Percentiles rank a stretch among this genome's conserved stretches.
Conservation (phyloP, 192 early-diverging fungal species). For the Coemansia sp. region DNA sequence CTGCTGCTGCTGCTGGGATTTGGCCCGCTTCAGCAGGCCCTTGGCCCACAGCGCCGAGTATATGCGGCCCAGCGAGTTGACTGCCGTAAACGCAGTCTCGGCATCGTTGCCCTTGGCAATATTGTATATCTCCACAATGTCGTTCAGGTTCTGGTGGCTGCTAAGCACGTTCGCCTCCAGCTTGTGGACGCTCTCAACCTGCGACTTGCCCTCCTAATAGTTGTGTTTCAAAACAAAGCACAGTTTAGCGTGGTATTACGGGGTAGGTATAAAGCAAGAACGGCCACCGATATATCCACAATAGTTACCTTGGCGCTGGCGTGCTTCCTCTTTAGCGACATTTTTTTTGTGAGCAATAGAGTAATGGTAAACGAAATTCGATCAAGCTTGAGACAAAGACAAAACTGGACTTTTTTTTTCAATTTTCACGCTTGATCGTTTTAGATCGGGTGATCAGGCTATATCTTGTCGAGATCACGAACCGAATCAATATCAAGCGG, state of each 20-base stretch:
- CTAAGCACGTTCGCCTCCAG: slow-evolving; percentile 65
- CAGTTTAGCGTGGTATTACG: not conserved
- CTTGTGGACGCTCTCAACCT: slow-evolving; percentile 46
- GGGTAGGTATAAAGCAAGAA: too few species aligned
- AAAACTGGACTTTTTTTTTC: too few species aligned
- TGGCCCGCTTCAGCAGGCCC: slow-evolving; percentile 20
- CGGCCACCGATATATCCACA: too few species aligned
- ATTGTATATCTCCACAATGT: slow-evolving; percentile 61
- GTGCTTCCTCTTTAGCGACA: slow-evolving; percentile 37
- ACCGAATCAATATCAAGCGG: too few species aligned
- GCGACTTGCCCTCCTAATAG: slow-evolving; percentile 8
- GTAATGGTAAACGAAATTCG: too few species aligned
- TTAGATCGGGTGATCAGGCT: too few species aligned
- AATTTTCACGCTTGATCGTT: too few species aligned
- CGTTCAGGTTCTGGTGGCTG: slow-evolving; percentile 73
- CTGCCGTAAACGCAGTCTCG: slow-evolving; percentile 65
- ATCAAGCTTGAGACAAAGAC: too few species aligned
- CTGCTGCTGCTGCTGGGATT: slow-evolving; percentile 5
- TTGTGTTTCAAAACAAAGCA: too few species aligned
- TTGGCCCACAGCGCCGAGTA: slow-evolving; percentile 55
- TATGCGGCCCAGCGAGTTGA: slow-evolving; percentile 71
- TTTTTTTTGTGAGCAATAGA: not conserved
- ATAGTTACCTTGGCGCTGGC: slow-evolving; percentile 7
- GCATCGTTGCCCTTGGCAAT: slow-evolving; percentile 44
- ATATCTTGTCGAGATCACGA: too few species aligned